Base-by-base conservation (phyloP, 495 filamentous ascomycete genomes). In the Aspergillus incahuasiensis region DNA sequence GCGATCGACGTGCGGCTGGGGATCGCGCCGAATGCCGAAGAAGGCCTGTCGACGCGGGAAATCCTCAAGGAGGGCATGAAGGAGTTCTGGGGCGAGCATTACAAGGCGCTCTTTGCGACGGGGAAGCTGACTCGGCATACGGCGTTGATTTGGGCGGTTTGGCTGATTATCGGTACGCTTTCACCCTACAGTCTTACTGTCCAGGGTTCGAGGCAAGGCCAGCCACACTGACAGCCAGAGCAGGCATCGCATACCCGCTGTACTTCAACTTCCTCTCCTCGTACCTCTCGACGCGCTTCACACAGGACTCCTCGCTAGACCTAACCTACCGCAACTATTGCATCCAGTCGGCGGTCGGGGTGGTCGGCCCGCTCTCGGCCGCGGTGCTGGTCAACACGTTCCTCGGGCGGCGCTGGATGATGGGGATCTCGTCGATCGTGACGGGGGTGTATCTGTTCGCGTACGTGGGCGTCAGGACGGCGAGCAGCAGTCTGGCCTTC, bases 241-340 rank as follows among this genome's bases (percentile, higher is more conserved):
- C 12, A 35, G 68, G 67, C 16, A 70, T 72, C 21, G 69, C 58
- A 24, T 70, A 70, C 48, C 69, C 69, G 5, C 56, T 72, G 0
- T 72, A 68, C 54, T 68, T 70, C 54, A 63, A 63, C 20, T 72
- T 70, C 38, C 60, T 72, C 41, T 63, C 67, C 7, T 72, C 65
- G 6, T 72, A 72, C 32, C 63, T 72, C 1, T 65, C 64, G 12
- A 67, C 62, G 0, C 64, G 68, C 11, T 70, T 67, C 46, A 63
- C 61, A 0, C 41, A 57, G 9, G 18, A 61, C 56, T 61, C 62
- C 8, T 72, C 69, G 8, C 53, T 68, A 3, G 41, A 56, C 49
- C 52, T 62, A 0, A 70, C 65, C 20, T 72, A 70, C 48, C 62
- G 63, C 1, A 64, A 68, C 57, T 72, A 72, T 55, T 70, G 67